phyloP scores from a whole-genome alignment of 73 alveolate genomes.

The Blepharisma stoltei region DNA sequence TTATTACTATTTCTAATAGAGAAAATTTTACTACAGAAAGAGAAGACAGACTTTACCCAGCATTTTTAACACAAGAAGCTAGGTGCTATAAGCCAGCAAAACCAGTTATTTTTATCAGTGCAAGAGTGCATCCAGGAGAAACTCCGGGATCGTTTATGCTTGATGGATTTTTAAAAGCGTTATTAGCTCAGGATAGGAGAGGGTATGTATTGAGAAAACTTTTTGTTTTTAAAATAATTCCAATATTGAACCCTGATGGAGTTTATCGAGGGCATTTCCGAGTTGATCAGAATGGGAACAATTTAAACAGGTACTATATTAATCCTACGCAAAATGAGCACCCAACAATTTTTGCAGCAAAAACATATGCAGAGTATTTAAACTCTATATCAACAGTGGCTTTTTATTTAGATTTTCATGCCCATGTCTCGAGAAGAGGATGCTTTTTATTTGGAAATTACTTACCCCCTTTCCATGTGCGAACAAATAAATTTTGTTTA shows the following conservation, averaged over 20 bases:
- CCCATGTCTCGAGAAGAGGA: slow-evolving; percentile 62
- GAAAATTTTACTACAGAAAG: slow-evolving; percentile 44
- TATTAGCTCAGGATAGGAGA: slow-evolving; percentile 29
- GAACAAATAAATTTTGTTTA: too few species aligned
- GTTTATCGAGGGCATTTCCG: slow-evolving; percentile 60
- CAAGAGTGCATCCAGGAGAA: slow-evolving; percentile 50
- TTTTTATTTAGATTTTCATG: slow-evolving; percentile 62
- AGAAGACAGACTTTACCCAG: slow-evolving; percentile 53
- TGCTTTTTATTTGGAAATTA: slow-evolving; percentile 65
- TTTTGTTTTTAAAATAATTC: slow-evolving; percentile 59
- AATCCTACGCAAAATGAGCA: slow-evolving; percentile 45
- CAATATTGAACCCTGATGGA: slow-evolving; percentile 66
- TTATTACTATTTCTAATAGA: slow-evolving; percentile 50
- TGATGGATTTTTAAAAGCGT: slow-evolving; percentile 29
- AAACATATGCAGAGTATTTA: slow-evolving; percentile 54
- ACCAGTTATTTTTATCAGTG: slow-evolving; percentile 38
- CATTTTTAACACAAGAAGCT: slow-evolving; percentile 37
- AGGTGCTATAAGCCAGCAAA: slow-evolving; percentile 30
- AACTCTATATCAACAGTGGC: slow-evolving; percentile 38
- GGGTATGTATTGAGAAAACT: slow-evolving; percentile 44
- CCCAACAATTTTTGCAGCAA: slow-evolving; percentile 73
- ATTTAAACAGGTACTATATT: slow-evolving; percentile 53
- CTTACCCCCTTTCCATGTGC: slow-evolving; percentile 21
- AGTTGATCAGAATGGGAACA: slow-evolving; percentile 45
- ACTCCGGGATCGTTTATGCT: slow-evolving; percentile 38